These are phyloP conservation scores for Elongisporangium anandrum DNA, from an alignment of 352 stramenopile genomes.

Conservation along the genomic window DNA sequence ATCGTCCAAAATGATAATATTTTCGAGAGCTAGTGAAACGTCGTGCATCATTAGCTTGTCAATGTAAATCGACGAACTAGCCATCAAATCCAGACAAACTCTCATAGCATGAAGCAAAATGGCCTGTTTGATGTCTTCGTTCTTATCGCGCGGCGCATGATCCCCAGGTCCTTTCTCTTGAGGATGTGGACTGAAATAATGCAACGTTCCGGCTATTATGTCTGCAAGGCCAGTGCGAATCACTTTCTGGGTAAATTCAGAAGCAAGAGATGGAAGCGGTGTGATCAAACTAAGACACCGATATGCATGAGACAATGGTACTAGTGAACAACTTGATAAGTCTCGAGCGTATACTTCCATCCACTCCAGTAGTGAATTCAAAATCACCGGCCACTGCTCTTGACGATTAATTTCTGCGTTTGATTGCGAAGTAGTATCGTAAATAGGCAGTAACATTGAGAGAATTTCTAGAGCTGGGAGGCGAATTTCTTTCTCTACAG, in stretches of 20 bases:
- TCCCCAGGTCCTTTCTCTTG: not conserved
- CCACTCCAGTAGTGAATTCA: constrained; percentile 61
- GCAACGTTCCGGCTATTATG: constrained; percentile 30
- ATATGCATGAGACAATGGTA: constrained; percentile 36
- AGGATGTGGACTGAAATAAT: constrained; percentile 27
- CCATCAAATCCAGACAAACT: constrained; percentile 39
- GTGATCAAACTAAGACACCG: constrained; percentile 37
- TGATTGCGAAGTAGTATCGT: not conserved
- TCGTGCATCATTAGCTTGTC: constrained; percentile 30
- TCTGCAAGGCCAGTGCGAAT: constrained; percentile 39
- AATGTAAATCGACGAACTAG: constrained; percentile 27
- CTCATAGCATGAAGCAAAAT: constrained; percentile 36
- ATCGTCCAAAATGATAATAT: constrained; percentile 40
- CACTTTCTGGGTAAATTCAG: constrained; percentile 25
- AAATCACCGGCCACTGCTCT: constrained; percentile 36
- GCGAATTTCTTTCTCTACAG: constrained; percentile 45
- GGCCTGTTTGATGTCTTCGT: constrained; percentile 5
- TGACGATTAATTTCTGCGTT: not conserved
- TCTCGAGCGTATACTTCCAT: constrained; percentile 67
- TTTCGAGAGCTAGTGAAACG: constrained; percentile 36
- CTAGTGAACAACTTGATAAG: constrained; percentile 18
- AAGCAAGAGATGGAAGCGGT: constrained; percentile 13
- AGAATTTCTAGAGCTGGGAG: constrained; percentile 40
- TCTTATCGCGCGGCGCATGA: constrained; percentile 3
- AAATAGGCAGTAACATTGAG: constrained; percentile 27